Evolutionary conservation across 2,329 filamentous ascomycete species (phyloP), one percentile per base, ranked within the genome.

Genomic region (Aspergillus sp.): DNA sequence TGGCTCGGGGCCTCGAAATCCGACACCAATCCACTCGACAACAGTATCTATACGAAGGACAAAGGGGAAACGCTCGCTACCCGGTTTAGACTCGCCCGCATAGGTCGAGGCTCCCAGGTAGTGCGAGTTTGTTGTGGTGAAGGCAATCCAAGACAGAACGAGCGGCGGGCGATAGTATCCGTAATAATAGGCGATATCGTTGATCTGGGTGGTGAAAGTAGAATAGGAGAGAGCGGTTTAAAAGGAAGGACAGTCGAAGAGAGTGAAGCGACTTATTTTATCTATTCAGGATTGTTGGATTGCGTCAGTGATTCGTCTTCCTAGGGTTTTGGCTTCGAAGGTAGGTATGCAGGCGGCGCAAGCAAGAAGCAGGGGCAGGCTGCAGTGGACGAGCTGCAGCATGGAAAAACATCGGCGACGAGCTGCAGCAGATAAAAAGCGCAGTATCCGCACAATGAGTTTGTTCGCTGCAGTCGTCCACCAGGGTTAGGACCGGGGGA

Each of bases 381-480:
- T 50, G 24, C 60, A 33, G 17, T 52, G 48, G 33, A 52, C 52
- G 63, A 59, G 62, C 56, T 61, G 65, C 57, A 60, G 60, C 50
- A 9, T 58, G 46, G 57, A 55, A 39, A 35, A 55, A 44, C 53
- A 53, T 45, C 31, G 58, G 60, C 61, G 59, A 61, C 44, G 52
- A 60, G 58, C 60, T 56, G 60, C 48, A 52, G 57, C 45, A 47
- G 52, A 51, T n/a, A 45, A 40, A 31, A 55, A 58, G 61, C 56
- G 61, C 63, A 51, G 56, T 31, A 63, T 47, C 61, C 51, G 52
- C 66, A 71, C 69, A 70, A 71, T 70, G 67, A 56, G 64, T 64
- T 72, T 71, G 69, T 71, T 65, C 58, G 55, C 66, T 67, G 69
- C 66, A 68, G 66, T 61, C 57, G 58, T 57, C 60, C 64, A 62